Conservation (phyloP, 2,329 filamentous ascomycete genomes). For the Cladosporium halotolerans region DNA sequence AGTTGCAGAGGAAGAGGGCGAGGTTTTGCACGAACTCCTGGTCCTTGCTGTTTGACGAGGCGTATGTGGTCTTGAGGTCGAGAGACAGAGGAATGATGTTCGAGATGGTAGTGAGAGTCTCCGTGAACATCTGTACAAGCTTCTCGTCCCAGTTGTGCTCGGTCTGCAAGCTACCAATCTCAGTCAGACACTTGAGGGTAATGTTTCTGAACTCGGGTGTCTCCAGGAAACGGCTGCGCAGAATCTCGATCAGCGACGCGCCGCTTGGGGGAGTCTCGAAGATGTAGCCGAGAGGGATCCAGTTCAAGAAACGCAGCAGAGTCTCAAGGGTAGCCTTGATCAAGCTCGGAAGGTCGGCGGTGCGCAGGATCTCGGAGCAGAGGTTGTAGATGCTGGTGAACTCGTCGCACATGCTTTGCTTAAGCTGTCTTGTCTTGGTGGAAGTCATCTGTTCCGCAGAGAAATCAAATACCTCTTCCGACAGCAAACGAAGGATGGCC, state of each 20-base stretch:
- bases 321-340: slow-evolving; percentile 97
- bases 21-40: slow-evolving; percentile 98
- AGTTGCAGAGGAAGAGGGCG: slow-evolving; percentile 92
- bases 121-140: slow-evolving; percentile 96
- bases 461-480: slow-evolving; percentile 98
- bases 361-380: slow-evolving; percentile 89
- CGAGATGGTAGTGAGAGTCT: slow-evolving; percentile 85
- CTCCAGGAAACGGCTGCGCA: slow-evolving; percentile 86
- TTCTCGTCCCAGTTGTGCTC: slow-evolving; percentile 87
- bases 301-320: slow-evolving; percentile 92
- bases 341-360: slow-evolving; percentile 78
- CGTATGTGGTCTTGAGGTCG: slow-evolving; percentile 86
- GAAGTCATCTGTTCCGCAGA: slow-evolving; percentile 99
- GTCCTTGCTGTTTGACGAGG: slow-evolving; percentile 82
- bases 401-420: slow-evolving; percentile 97
- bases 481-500: slow-evolving; percentile 90
- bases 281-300: slow-evolving; percentile 97
- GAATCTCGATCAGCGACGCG: slow-evolving; percentile 73
- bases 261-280: slow-evolving; percentile 74
- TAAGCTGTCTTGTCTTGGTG: slow-evolving; percentile 88
- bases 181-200: slow-evolving; percentile 91
- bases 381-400: slow-evolving; percentile 98
- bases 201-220: slow-evolving; percentile 94
- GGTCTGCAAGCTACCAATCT: slow-evolving; percentile 90
- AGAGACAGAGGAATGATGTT: slow-evolving; percentile 87